Evolutionary conservation across 306 rosid genomes (phyloP).

Genomic region (Medicago ruthenica): DNA sequence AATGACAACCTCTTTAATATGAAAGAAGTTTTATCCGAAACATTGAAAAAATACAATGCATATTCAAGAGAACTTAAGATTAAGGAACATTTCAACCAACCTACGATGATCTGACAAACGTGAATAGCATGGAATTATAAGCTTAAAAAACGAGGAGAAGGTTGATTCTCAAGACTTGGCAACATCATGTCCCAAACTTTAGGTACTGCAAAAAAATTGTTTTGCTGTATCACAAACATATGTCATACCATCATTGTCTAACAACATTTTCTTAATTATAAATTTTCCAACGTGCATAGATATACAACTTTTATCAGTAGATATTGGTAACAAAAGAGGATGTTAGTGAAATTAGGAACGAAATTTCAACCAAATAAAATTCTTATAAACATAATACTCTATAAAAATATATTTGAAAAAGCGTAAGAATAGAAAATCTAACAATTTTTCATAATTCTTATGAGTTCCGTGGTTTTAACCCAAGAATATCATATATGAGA

Average conservation of each 20-base stretch:
- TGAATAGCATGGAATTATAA: constrained; percentile 72
- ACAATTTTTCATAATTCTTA: neutral
- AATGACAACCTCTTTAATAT: constrained; percentile 59
- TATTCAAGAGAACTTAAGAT: neutral
- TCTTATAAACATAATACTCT: neutral
- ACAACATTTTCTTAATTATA: too few species aligned
- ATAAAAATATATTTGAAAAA: neutral
- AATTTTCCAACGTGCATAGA: neutral
- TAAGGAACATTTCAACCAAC: constrained; percentile 42
- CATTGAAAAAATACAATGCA: neutral
- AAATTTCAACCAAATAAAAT: neutral
- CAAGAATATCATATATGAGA: neutral
- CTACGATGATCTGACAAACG: constrained; percentile 70
- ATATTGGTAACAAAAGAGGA: neutral
- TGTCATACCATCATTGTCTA: neutral
- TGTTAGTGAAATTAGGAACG: neutral
- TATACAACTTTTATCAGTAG: neutral
- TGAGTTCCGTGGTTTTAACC: neutral
- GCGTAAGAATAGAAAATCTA: neutral
- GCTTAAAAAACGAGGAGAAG: constrained; percentile 70
- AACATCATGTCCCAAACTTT: constrained; percentile 70
- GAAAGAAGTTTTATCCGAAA: neutral
- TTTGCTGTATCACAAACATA: constrained; percentile 76
- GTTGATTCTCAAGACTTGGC: constrained; percentile 66
- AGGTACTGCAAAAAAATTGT: constrained; percentile 64